These are phyloP conservation scores for Emydomyces testavorans DNA, from an alignment of 2,329 filamentous ascomycete genomes.

Conservation along the genomic window DNA sequence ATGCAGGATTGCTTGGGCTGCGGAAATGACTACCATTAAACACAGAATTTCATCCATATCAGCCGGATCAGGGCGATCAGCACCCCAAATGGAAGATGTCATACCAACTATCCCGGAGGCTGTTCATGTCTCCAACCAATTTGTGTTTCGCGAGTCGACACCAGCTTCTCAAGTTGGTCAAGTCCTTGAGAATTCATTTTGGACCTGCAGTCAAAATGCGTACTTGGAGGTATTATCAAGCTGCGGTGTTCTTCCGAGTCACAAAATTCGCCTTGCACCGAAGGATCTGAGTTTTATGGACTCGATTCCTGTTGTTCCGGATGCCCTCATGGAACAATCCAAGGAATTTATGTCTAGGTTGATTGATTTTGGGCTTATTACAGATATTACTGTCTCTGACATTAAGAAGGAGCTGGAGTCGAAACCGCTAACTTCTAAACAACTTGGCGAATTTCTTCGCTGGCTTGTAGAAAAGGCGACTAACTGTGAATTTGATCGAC, in stretches of 20 bases:
- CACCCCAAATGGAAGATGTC: conserved; percentile 53
- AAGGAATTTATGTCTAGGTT: conserved; percentile 68
- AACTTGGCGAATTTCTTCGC: conserved; percentile 69
- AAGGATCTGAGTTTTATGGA: conserved; percentile 69
- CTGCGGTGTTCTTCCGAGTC: conserved; percentile 72
- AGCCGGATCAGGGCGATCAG: conserved; percentile 37
- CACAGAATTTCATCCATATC: conserved; percentile 41
- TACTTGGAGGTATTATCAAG: conserved; percentile 82
- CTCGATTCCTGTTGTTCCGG: conserved; percentile 74
- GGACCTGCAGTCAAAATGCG: conserved; percentile 74
- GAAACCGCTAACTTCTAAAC: conserved; percentile 65
- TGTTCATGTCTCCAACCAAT: conserved; percentile 73
- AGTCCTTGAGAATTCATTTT: conserved; percentile 89
- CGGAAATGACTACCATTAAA: conserved; percentile 72
- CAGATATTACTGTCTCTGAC: conserved; percentile 73
- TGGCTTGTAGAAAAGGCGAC: conserved; percentile 69
- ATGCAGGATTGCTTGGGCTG: conserved; percentile 72
- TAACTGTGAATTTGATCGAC: conserved; percentile 58
- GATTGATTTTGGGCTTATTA: conserved; percentile 74
- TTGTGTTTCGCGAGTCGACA: conserved; percentile 79
- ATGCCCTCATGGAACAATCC: conserved; percentile 56
- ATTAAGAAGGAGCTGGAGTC: conserved; percentile 72
- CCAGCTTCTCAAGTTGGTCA: conserved; percentile 73
- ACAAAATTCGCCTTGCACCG: conserved; percentile 64
- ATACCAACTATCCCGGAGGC: conserved; percentile 62